phyloP scores from a whole-genome alignment of 768 basidiomycete genomes.

The Tricholoma furcatifolium region DNA sequence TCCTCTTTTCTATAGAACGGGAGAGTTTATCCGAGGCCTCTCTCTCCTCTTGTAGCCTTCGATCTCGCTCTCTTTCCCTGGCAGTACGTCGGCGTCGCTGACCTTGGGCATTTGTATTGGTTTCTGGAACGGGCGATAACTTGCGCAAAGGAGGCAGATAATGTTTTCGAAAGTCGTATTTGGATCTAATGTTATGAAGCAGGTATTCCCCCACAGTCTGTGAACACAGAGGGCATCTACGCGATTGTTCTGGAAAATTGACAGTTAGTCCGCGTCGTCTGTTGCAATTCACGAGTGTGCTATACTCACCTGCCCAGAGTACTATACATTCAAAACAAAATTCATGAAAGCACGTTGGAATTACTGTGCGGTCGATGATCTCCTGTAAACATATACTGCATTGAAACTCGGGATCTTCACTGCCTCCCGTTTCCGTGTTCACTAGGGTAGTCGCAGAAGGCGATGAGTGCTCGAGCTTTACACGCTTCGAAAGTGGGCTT shows the following conservation, averaged over 20 bases:
- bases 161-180: constrained; percentile 80
- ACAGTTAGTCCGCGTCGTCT: not conserved
- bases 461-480: constrained; percentile 29
- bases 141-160: constrained; percentile 63
- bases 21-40: constrained; percentile 73
- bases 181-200: constrained; percentile 79
- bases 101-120: constrained; percentile 14
- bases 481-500: constrained; percentile 38
- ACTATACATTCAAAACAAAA: constrained; percentile 92
- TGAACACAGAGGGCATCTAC: constrained; percentile 76
- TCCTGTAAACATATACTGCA: constrained; percentile 88
- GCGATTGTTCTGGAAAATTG: constrained; percentile 61
- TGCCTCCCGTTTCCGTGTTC: not conserved
- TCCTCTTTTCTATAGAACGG: constrained; percentile 65
- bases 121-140: constrained; percentile 37
- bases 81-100: constrained; percentile 32
- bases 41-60: constrained; percentile 45
- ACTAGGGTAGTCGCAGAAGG: constrained; percentile 12
- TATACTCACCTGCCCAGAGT: constrained; percentile 75
- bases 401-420: constrained; percentile 48
- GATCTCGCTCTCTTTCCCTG: constrained; percentile 56
- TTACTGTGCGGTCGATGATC: constrained; percentile 73
- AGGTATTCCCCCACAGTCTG: constrained; percentile 68
- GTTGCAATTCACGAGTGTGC: not conserved
- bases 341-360: constrained; percentile 87